Percentiles rank a stretch among this genome's conserved stretches.
Evolutionary conservation across 2,329 filamentous ascomycete genomes (phyloP).

Genomic region (Calonectria leucothoes): DNA sequence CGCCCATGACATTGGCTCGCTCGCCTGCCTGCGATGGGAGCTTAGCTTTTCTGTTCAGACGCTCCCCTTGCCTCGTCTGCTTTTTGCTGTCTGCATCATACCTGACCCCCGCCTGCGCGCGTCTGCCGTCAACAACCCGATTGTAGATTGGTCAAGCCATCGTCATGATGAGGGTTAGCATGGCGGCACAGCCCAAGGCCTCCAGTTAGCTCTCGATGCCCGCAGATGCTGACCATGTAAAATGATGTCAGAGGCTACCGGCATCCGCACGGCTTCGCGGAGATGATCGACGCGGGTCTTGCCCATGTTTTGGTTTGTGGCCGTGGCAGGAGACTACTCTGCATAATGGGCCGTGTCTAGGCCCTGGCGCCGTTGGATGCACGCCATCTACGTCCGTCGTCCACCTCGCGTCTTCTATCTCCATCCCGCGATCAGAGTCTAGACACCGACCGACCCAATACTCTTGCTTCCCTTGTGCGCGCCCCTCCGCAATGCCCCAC

Average conservation of each 20-base stretch:
- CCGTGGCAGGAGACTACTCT: neutral
- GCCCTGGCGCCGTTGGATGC: constrained; percentile 4
- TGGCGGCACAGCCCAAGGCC: neutral
- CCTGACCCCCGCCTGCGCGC: neutral
- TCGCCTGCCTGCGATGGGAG: neutral
- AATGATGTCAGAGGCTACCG: constrained; percentile 30
- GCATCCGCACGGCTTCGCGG: neutral
- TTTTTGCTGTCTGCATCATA: neutral
- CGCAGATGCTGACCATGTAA: constrained; percentile 9
- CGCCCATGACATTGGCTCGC: neutral
- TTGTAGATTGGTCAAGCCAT: neutral
- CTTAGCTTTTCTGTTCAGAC: neutral
- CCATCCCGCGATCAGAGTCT: neutral
- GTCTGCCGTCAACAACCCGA: neutral
- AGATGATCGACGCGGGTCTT: constrained; percentile 10
- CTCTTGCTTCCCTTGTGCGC: neutral
- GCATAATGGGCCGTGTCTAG: constrained; percentile 1
- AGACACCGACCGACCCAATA: neutral
- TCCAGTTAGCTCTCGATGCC: neutral
- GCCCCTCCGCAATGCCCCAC: constrained; percentile 30
- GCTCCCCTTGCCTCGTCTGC: neutral
- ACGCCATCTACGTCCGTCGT: constrained; percentile 10
- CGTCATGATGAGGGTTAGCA: neutral
- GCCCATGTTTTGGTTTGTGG: neutral
- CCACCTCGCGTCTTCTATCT: neutral